Evolutionary conservation across 805 yeast genomes (phyloP), one percentile per base, ranked within the genome.

Genomic region (Monosporozyma yasuniensis): DNA sequence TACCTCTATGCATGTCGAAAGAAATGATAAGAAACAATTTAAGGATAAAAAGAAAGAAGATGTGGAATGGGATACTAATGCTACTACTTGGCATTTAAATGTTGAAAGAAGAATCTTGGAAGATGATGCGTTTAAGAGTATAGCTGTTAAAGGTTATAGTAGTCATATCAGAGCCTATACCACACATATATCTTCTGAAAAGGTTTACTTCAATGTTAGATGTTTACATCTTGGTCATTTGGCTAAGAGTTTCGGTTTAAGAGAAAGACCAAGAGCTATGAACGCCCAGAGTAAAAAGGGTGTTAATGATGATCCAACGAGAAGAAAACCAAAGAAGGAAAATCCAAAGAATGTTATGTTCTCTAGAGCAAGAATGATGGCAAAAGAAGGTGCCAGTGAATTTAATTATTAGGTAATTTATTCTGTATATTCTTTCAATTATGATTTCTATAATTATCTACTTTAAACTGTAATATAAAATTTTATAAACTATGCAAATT

Each of bases 111-210:
- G 95, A 84, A 72, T 91, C 16, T 68, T 93, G 46, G 93, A 80
- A 55, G 87, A 86, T 58, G 65, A 75, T 1, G 58, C 58, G 1
- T 78, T 80, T 6, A 81, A 80, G 46, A 80, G 77, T 14, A 63
- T 75, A 38, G 97, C 99, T 1, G 77, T 79, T 4, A 79, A 82
- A 60, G 98, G 87, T 3, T 93, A 87, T 63, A 79, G 84, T 14
- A 83, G 96, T 52, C 98, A 91, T 64, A 74, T 93, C 41, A 78
- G 98, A 61, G 99, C 99, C 0, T 93, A 93, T 64, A 87, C 99
- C 5, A 93, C 99, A 0, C 99, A 93, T 71, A 77, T 89, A 50
- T 72, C 90, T 0, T 59, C 80, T 1, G 99, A 93, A 66, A 79
- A 90, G 62, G 78, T 75, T 46, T 80, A 76, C 54, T 93, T 93